phyloP scores from a whole-genome alignment of 225 moss, liverwort and hornwort genomes.

The Sphagnum contortum region DNA sequence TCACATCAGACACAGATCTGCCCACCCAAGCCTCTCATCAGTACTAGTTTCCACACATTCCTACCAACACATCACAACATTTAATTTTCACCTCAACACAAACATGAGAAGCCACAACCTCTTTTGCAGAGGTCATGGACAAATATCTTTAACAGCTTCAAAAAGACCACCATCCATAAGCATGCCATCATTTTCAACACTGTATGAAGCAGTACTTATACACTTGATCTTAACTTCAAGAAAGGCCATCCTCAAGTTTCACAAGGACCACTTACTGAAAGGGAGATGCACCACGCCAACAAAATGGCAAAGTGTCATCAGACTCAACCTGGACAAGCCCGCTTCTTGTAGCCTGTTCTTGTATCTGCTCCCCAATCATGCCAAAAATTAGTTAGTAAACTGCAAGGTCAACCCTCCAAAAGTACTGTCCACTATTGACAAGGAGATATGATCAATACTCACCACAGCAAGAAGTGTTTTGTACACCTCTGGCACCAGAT shows the following conservation, averaged over 20 bases:
- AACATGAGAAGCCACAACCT: too few species aligned
- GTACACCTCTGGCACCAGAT: slow-evolving; percentile 59
- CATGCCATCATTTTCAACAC: too few species aligned
- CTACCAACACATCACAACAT: too few species aligned
- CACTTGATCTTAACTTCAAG: too few species aligned
- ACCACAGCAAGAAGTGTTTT: slow-evolving; percentile 58
- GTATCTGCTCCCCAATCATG: slow-evolving; percentile 32
- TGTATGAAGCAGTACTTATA: too few species aligned
- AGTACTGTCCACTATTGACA: too few species aligned
- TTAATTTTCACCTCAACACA: too few species aligned
- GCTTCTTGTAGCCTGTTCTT: slow-evolving; percentile 43
- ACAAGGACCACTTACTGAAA: slow-evolving; percentile 50
- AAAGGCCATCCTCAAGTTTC: too few species aligned
- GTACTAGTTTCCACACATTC: background rate
- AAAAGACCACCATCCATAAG: too few species aligned
- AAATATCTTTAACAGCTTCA: too few species aligned
- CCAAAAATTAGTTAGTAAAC: background rate
- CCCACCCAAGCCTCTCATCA: slow-evolving; percentile 3
- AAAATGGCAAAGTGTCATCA: slow-evolving; percentile 68
- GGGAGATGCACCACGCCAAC: slow-evolving; percentile 74
- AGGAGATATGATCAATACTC: slow-evolving; percentile 8
- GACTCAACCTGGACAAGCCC: slow-evolving; percentile 36
- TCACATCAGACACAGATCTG: slow-evolving; percentile 69
- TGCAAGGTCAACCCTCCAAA: too few species aligned
- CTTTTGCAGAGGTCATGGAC: too few species aligned